These are phyloP conservation scores for Massariosphaeria phaeospora DNA, from an alignment of 495 filamentous ascomycete species.

Conservation along the genomic window DNA sequence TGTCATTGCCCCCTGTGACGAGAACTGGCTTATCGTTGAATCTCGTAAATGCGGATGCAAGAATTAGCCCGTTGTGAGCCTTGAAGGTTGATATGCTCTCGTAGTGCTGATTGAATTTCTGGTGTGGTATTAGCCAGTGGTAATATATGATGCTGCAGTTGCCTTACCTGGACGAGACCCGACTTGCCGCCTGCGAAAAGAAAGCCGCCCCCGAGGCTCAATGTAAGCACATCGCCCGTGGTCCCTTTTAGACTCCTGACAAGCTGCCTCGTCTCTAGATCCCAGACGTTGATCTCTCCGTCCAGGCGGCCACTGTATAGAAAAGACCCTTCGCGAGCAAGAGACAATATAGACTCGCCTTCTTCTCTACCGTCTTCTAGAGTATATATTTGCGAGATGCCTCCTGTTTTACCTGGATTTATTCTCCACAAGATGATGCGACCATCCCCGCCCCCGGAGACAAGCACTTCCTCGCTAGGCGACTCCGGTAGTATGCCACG, in stretches of 20 bases:
- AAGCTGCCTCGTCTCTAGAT: conserved; percentile 88
- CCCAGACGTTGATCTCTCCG: conserved; percentile 97
- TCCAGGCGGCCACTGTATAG: conserved; percentile 81
- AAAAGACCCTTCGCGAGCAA: conserved; percentile 80
- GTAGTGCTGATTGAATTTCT: conserved; percentile 85
- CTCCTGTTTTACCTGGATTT: conserved; percentile 47
- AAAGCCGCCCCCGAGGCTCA: conserved; percentile 75
- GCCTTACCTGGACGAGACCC: conserved; percentile 72
- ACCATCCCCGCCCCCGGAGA: conserved; percentile 91
- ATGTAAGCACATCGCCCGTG: conserved; percentile 76
- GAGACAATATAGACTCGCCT: conserved; percentile 73
- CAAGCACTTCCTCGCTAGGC: conserved; percentile 66
- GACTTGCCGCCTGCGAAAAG: conserved; percentile 79
- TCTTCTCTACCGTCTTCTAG: conserved; percentile 63
- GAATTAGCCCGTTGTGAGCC: conserved; percentile 77
- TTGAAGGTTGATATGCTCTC: conserved; percentile 77
- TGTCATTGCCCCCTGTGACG: conserved; percentile 93
- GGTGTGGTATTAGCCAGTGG: background rate
- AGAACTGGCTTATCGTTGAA: conserved; percentile 67
- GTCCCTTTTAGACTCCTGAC: conserved; percentile 76
- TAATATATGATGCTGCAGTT: background rate
- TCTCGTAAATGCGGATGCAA: conserved; percentile 74
- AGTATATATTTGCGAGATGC: conserved; percentile 55
- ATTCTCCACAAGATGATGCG: conserved; percentile 86
- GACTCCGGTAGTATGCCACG: conserved; percentile 56